Percentiles rank a stretch among this genome's conserved stretches.
phyloP scores from a whole-genome alignment of 305 asterid species.

The Rubia tinctorum region DNA sequence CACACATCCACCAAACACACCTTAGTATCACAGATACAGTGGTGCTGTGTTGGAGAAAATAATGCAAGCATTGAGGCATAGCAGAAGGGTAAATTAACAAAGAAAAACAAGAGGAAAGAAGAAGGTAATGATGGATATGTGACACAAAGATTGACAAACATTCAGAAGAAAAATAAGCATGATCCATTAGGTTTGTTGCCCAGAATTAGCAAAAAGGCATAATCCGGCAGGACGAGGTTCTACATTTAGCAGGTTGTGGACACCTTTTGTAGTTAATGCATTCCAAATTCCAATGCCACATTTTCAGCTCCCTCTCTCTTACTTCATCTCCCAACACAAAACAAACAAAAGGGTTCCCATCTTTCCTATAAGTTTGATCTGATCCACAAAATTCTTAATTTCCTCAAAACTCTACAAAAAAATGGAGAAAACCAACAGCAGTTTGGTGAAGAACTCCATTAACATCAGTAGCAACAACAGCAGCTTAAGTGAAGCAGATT shows the following conservation, averaged over 20 bases:
- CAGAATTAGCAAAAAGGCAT: slow-evolving; percentile 33
- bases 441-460: not conserved
- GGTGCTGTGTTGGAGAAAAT: not conserved
- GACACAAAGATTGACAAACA: slow-evolving; percentile 39
- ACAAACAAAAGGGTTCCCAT: not conserved
- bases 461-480: not conserved
- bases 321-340: not conserved
- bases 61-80: slow-evolving; percentile 1
- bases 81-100: not conserved
- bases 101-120: not conserved
- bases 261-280: slow-evolving; percentile 42
- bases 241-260: slow-evolving; percentile 39
- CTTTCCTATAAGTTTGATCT: not conserved
- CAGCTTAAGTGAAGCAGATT: slow-evolving; percentile 9
- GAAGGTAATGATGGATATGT: slow-evolving; percentile 15
- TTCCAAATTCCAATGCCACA: slow-evolving; percentile 27
- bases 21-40: not conserved
- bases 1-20: not conserved
- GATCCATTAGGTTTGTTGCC: slow-evolving; percentile 39
- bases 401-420: not conserved
- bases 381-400: not conserved
- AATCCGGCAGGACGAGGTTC: slow-evolving; percentile 46
- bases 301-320: slow-evolving; percentile 21
- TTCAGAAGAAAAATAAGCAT: slow-evolving; percentile 39
- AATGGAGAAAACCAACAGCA: slow-evolving; percentile 15